Base-by-base conservation (phyloP, 306 rosid genomes). In the Aeschynomene evenia region DNA sequence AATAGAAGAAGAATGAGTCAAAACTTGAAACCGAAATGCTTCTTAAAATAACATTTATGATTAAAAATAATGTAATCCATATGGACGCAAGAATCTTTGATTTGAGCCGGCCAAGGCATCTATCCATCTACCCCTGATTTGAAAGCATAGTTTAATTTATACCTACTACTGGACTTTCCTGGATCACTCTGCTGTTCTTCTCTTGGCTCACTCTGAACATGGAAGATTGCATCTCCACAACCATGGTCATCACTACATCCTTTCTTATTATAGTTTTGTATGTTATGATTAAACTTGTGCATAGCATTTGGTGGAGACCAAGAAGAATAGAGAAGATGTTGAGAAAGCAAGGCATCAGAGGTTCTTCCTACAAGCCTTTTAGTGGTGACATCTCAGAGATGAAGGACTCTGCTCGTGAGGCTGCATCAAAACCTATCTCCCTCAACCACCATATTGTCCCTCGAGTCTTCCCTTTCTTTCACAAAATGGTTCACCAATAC, bases 401-500 rank as follows among this genome's bases (percentile, higher is more conserved):
- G 64, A 70, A 21, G 23, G 65, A 39, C 19, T 52, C 71, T 71
- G 10, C 23, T 29, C 9, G 33, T 4, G 77, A 68, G 42, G 83
- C 84, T 3, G 62, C 57, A 9, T 77, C 83, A 20, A 75, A 75
- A 50, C 74, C 87, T 16, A 62, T 80, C 74, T 1, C 64, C 28
- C 74, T 74, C 45, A 68, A 80, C 57, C 74, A 66, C 68, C 61
- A 26, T 33, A 72, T 80, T 34, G 73, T 55, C 7, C 80, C 80
- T 37, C 85, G 84, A 22, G 72, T 83, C 84, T 23, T 64, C 63
- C 90, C 85, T 4, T 83, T 77, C 68, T 50, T 62, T 46, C 33
- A 77, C 20, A 24, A 60, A 26, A 59, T 80, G 82, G 64, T 80
- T 2, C 75, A 71, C 15, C 65, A 75, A 21, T 63, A 74, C 37